Evolutionary conservation across 306 rosid species (phyloP).

Genomic region (Notholithocarpus densiflorus): DNA sequence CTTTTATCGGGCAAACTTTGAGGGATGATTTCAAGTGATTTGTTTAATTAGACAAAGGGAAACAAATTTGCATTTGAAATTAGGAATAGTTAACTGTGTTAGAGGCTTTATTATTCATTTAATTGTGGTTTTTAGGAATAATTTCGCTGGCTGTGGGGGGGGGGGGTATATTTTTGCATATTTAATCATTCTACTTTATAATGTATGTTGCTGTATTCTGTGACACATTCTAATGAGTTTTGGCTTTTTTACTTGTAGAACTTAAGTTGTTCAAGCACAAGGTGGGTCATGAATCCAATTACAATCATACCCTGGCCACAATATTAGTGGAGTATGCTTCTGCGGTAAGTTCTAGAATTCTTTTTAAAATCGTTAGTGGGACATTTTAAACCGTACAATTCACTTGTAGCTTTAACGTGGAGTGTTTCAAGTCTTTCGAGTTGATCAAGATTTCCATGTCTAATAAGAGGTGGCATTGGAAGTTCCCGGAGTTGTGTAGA

Average conservation of each 20-base stretch:
- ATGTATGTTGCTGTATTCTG: neutral
- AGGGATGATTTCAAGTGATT: neutral
- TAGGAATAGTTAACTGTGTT: neutral
- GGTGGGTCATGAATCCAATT: slow-evolving; percentile 9
- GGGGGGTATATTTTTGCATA: neutral
- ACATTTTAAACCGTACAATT: neutral
- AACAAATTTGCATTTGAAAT: neutral
- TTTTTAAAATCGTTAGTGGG: neutral
- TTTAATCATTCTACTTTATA: neutral
- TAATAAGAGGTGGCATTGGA: neutral
- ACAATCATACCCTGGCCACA: slow-evolving; percentile 78
- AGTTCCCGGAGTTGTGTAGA: neutral
- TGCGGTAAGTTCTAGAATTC: slow-evolving; percentile 49
- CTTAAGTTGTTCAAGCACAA: slow-evolving; percentile 31
- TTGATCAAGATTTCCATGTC: neutral
- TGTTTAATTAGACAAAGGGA: neutral
- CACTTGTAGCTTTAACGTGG: slow-evolving; percentile 1
- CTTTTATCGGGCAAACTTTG: neutral
- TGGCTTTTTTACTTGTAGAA: slow-evolving; percentile 39
- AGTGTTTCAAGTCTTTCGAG: slow-evolving; percentile 7
- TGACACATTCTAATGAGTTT: neutral
- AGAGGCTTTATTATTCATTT: neutral
- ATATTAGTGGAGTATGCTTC: slow-evolving; percentile 81
- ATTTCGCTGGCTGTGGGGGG: no score
- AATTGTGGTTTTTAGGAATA: neutral